Base-by-base conservation (phyloP, 1,139 yeast species). In the Geotrichum phurueaensis region DNA sequence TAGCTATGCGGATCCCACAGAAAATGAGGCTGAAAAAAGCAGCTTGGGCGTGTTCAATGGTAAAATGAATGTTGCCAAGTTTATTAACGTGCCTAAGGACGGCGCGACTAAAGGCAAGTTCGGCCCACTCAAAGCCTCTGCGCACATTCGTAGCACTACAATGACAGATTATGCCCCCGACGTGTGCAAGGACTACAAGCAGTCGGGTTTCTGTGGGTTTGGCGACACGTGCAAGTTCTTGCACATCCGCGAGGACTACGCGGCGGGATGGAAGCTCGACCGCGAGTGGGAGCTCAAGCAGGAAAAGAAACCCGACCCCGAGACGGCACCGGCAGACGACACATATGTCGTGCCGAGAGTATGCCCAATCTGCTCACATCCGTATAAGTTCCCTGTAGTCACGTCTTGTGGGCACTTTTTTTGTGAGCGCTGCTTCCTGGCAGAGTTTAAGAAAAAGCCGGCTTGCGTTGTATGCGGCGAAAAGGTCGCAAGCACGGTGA, bases 211-310 rank as follows among this genome's bases (percentile, higher is more conserved):
- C 70, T 95, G 99, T 78, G 98, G 98, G 5, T 95, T 87, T 71
- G 99, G 99, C 9, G 99, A 95, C 69, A 87, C 96, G n/a, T 95
- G 99, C 76, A 95, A 94, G 75, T 95, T 95, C 72, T 73, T 94
- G 36, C 99, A 95, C 71, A 83, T 89, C 13, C 76, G 99, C 71
- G 97, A 89, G 66, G 97, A 91, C 71, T 88, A 87, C 74, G 84
- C 82, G 64, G 86, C 86, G 50, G 88, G 86, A 25, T 85, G 86
- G 82, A 85, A 87, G 62, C 73, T 85, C 1, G 82, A 80, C 23
- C 81, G 79, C 64, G 96, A 89, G 54, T 90, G 97, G 97, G 86
- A 88, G 66, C 63, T 67, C 63, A 66, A 31, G 68, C 66, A 59
- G 59, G 59, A 51, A 4, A 61, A 47, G 58, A 61, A 54, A 63